phyloP scores from a whole-genome alignment of 2,329 filamentous ascomycete species.

The Scedosporium minutisporum region DNA sequence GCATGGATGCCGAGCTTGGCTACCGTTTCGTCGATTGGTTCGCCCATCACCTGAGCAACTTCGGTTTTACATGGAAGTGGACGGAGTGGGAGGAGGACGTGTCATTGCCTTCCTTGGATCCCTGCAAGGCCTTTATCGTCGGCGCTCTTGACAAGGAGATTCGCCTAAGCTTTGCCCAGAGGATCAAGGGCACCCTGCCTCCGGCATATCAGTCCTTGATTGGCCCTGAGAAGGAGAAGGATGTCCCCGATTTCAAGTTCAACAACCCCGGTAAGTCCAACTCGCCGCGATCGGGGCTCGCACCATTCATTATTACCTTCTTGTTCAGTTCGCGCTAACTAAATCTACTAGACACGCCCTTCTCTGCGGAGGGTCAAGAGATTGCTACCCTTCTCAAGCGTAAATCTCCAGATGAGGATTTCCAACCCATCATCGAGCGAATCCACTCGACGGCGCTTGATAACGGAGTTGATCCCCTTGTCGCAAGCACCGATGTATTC shows the following conservation, averaged over 20 bases:
- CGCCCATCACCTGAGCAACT: slow-evolving; percentile 93
- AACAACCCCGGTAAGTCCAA: slow-evolving; percentile 54
- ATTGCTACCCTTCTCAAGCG: slow-evolving; percentile 69
- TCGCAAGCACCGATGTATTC: slow-evolving; percentile 87
- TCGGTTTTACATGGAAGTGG: slow-evolving; percentile 99
- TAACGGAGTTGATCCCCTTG: slow-evolving; percentile 64
- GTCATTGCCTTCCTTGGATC: slow-evolving; percentile 63
- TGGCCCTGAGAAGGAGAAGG: slow-evolving; percentile 79
- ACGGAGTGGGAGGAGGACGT: slow-evolving; percentile 91
- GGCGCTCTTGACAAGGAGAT: slow-evolving; percentile 95
- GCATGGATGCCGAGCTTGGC: slow-evolving; percentile 76
- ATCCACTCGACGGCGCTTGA: slow-evolving; percentile 73
- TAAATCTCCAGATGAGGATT: slow-evolving; percentile 77
- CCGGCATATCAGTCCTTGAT: slow-evolving; percentile 75
- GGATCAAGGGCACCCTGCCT: slow-evolving; percentile 88
- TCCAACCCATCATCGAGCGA: slow-evolving; percentile 68
- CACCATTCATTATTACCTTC: neutral
- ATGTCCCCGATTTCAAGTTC: slow-evolving; percentile 94
- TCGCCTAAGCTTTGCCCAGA: slow-evolving; percentile 86
- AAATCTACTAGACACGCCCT: slow-evolving; percentile 60
- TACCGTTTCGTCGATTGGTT: slow-evolving; percentile 97
- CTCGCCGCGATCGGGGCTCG: neutral
- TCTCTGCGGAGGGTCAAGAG: slow-evolving; percentile 74
- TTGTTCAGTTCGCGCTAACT: neutral
- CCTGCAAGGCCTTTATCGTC: slow-evolving; percentile 86